These are phyloP conservation scores for Pseudozyma sp. DNA, from an alignment of 1,284 basidiomycete species.

Conservation along the genomic window DNA sequence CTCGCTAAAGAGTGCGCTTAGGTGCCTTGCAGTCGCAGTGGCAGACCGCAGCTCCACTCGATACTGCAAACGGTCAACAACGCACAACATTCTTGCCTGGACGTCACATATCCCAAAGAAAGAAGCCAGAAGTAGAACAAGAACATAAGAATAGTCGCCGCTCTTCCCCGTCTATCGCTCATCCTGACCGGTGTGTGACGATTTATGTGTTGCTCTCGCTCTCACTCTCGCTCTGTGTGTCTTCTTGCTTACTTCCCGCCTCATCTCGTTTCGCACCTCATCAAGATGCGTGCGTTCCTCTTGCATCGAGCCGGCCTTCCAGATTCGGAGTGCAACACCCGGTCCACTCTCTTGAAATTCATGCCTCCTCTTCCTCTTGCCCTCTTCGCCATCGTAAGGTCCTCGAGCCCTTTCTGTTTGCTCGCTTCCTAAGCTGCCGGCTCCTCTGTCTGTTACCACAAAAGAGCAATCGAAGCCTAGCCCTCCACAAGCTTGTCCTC, in stretches of 20 bases:
- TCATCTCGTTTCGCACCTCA: not conserved
- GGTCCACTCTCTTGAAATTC: not conserved
- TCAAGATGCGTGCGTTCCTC: not conserved
- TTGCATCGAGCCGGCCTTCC: not conserved
- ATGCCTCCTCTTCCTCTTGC: not conserved
- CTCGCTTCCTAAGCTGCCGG: no score
- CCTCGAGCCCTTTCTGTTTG: no score
- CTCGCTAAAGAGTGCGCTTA: no score
- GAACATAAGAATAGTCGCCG: conserved; percentile 2
- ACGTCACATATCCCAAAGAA: conserved; percentile 5
- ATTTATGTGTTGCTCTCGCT: not conserved
- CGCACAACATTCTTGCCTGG: conserved; percentile 7
- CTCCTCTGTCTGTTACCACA: no score
- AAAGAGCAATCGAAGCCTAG: not conserved
- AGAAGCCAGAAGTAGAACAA: not conserved
- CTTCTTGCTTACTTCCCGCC: not conserved
- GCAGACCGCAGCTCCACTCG: no score
- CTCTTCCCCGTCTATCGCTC: conserved; percentile 14
- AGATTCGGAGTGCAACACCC: conserved; percentile 2
- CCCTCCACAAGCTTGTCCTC: not conserved
- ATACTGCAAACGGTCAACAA: not conserved
- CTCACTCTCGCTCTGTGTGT: not conserved
- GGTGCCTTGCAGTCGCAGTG: no score
- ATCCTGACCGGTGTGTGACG: not conserved
- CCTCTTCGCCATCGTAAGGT: not conserved